These are phyloP conservation scores for Paecilomyces niveus DNA, from an alignment of 2,329 filamentous ascomycete species.

Conservation along the genomic window DNA sequence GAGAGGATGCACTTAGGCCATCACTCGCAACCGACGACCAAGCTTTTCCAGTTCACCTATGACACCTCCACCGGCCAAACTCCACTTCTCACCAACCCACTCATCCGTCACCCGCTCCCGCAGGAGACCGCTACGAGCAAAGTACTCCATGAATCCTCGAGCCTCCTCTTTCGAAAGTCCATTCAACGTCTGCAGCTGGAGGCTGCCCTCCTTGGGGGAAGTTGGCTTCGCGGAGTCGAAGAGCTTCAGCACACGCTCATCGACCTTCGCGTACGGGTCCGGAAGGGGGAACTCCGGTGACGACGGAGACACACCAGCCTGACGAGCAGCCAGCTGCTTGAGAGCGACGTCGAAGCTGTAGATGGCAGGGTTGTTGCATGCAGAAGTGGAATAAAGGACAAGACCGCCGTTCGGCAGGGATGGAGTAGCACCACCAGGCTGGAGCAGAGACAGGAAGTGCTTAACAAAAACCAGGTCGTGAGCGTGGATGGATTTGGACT, in stretches of 20 bases:
- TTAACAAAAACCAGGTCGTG: slow-evolving; percentile 74
- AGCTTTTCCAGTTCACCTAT: slow-evolving; percentile 79
- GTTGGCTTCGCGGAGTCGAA: slow-evolving; percentile 24
- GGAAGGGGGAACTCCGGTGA: slow-evolving; percentile 39
- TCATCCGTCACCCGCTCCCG: slow-evolving; percentile 62
- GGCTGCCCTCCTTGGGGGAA: slow-evolving; percentile 21
- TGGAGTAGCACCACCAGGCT: slow-evolving; percentile 25
- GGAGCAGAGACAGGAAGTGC: slow-evolving; percentile 65
- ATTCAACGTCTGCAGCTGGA: slow-evolving; percentile 50
- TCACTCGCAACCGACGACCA: slow-evolving; percentile 38
- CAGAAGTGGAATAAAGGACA: slow-evolving; percentile 66
- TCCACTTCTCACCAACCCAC: slow-evolving; percentile 75
- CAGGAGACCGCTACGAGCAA: slow-evolving; percentile 76
- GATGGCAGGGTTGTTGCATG: slow-evolving; percentile 60
- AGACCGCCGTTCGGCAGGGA: slow-evolving; percentile 66
- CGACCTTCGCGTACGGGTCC: slow-evolving; percentile 47
- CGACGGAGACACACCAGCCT: slow-evolving; percentile 27
- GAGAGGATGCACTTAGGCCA: slow-evolving; percentile 7
- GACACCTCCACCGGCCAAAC: slow-evolving; percentile 69
- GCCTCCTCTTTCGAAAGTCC: slow-evolving; percentile 70
- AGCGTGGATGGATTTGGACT: slow-evolving; percentile 70
- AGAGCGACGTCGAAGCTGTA: slow-evolving; percentile 64
- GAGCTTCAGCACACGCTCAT: slow-evolving; percentile 45
- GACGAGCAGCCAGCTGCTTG: slow-evolving; percentile 40
- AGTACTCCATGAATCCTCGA: slow-evolving; percentile 82